Evolutionary conservation across 306 rosid genomes (phyloP).

Genomic region (Vicia faba): DNA sequence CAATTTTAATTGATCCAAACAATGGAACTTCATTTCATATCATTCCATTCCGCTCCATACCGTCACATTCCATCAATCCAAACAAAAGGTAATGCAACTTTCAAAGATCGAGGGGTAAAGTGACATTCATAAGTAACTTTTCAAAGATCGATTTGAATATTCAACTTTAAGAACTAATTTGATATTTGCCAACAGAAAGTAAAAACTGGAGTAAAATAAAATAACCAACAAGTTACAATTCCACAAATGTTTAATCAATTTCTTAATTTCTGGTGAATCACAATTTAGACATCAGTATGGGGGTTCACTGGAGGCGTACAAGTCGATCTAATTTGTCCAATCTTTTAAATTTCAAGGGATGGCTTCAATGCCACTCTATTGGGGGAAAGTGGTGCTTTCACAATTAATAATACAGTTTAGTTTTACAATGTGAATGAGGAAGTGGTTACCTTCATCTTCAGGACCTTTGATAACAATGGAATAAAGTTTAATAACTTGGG

Average conservation of each 20-base stretch:
- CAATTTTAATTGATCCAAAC: too few relatives aligned
- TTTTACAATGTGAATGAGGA: background rate
- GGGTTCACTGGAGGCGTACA: background rate
- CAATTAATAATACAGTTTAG: background rate
- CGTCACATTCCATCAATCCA: too few relatives aligned
- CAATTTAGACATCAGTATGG: background rate
- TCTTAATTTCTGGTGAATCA: background rate
- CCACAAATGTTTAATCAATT: background rate
- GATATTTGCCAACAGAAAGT: too few relatives aligned
- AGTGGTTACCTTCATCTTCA: slow-evolving; percentile 76
- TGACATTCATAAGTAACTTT: background rate
- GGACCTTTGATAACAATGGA: slow-evolving; percentile 74
- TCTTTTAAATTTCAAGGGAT: background rate
- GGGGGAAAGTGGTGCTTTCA: background rate
- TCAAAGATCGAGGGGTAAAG: background rate
- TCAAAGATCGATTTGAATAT: background rate
- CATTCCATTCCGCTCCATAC: too few relatives aligned
- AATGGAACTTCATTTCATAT: too few relatives aligned
- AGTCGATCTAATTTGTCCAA: background rate
- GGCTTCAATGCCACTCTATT: too few relatives aligned
- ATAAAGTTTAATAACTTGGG: slow-evolving; percentile 80
- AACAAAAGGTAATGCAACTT: background rate
- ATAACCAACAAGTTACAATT: background rate
- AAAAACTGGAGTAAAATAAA: background rate
- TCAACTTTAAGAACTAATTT: background rate